A percentile compares a stretch with the other conserved stretches of the same genome.
phyloP scores from a whole-genome alignment of 2,329 filamentous ascomycete genomes.

The Karstenula rhodostoma region DNA sequence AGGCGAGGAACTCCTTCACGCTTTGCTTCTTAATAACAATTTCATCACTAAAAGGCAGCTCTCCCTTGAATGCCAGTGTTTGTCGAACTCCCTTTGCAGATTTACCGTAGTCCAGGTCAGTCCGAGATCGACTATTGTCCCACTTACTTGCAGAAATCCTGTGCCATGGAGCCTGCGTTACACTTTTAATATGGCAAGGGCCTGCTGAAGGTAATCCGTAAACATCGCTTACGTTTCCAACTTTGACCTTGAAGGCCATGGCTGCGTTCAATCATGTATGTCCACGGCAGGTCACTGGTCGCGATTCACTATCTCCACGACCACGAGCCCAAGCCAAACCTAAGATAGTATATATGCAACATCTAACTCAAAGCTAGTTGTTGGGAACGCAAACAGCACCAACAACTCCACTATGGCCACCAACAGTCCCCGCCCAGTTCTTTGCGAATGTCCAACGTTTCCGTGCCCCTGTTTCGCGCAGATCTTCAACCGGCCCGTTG shows the following conservation, averaged over 20 bases:
- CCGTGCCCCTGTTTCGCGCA: neutral
- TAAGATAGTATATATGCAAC: neutral
- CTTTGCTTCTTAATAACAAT: neutral
- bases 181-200: too few relatives aligned
- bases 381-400: neutral
- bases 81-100: too few relatives aligned
- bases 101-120: too few relatives aligned
- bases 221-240: too few relatives aligned
- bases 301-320: neutral
- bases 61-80: neutral
- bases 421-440: neutral
- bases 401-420: neutral
- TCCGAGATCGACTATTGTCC: too few relatives aligned
- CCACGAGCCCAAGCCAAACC: neutral
- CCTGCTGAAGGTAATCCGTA: too few relatives aligned
- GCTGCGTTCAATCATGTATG: too few relatives aligned
- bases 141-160: too few relatives aligned
- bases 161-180: too few relatives aligned
- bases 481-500: slow-evolving; percentile 2
- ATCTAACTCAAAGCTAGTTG: neutral
- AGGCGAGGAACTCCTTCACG: neutral
- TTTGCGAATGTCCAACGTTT: slow-evolving; percentile 10
- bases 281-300: neutral
- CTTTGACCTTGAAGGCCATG: too few relatives aligned
- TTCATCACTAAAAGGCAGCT: too few relatives aligned